Percentiles rank a stretch among this genome's conserved stretches.
Evolutionary conservation across 2,329 filamentous ascomycete genomes (phyloP).

Genomic region (Nemania abortiva): DNA sequence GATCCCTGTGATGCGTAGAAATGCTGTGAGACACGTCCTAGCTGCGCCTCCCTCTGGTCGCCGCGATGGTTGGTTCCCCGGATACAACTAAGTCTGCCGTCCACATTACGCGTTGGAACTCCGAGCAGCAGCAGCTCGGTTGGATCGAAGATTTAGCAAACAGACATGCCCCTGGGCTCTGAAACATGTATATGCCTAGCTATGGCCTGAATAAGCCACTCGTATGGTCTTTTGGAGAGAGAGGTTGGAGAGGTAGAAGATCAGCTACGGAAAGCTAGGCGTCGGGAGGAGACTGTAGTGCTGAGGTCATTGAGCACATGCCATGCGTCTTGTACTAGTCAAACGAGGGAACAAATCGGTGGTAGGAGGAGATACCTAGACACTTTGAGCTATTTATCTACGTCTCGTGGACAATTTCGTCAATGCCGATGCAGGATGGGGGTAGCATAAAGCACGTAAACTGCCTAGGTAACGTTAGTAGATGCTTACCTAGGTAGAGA

Average conservation of each 20-base stretch:
- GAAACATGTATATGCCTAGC: not conserved
- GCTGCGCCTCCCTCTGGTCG: no score
- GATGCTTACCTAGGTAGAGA: not conserved
- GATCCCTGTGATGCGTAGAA: not conserved
- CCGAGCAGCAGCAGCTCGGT: no score
- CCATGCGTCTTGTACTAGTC: not conserved
- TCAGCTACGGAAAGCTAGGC: no score
- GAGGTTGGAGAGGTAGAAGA: no score
- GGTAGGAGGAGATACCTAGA: not conserved
- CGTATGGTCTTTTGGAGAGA: no score
- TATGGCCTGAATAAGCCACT: not conserved
- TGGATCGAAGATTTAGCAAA: not conserved
- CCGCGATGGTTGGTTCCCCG: no score
- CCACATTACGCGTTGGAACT: no score
- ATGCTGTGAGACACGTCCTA: no score
- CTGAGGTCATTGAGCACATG: no score
- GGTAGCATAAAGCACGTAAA: not conserved
- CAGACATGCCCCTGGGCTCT: not conserved
- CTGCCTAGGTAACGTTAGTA: not conserved
- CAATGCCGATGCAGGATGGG: not conserved
- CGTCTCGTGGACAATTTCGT: not conserved
- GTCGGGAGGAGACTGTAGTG: no score
- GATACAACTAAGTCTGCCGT: no score
- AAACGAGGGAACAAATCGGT: not conserved
- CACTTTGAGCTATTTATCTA: not conserved